Percentiles rank a stretch among this genome's conserved stretches.
These are phyloP conservation scores for Populus alba DNA, from an alignment of 345 rosid genomes.

Conservation along the genomic window DNA sequence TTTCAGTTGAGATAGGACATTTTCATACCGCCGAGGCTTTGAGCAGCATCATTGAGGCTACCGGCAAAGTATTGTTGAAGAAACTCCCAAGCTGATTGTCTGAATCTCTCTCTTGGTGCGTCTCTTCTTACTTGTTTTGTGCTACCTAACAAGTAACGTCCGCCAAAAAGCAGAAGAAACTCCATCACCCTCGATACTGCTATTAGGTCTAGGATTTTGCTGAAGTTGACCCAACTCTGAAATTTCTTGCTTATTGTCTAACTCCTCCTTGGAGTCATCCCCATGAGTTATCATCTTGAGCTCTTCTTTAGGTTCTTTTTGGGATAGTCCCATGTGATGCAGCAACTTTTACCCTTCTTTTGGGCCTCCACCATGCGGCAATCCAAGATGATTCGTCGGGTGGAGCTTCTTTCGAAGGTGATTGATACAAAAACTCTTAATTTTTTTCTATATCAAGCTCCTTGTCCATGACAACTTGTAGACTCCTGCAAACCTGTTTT, in stretches of 20 bases:
- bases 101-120: conserved; percentile 68
- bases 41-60: conserved; percentile 96
- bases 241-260: conserved; percentile 29
- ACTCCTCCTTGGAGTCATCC: conserved; percentile 38
- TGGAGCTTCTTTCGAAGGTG: conserved; percentile 35
- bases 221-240: conserved; percentile 37
- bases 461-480: conserved; percentile 41
- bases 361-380: conserved; percentile 52
- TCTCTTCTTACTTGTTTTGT: conserved; percentile 56
- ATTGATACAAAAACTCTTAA: conserved; percentile 24
- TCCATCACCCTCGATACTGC: conserved; percentile 24
- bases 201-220: conserved; percentile 32
- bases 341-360: conserved; percentile 51
- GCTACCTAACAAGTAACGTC: conserved; percentile 29
- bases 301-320: conserved; percentile 58
- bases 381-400: conserved; percentile 54
- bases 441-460: conserved; percentile 41
- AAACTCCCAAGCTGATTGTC: conserved; percentile 78
- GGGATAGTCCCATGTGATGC: conserved; percentile 56
- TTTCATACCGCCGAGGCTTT: conserved; percentile 80
- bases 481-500: conserved; percentile 49
- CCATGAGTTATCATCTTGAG: conserved; percentile 45
- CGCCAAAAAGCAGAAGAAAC: conserved; percentile 31
- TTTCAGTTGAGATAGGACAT: conserved; percentile 18
- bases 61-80: conserved; percentile 90